Percentiles rank a stretch among this genome's conserved stretches.
Conservation (phyloP, 164 flowering plant species). For the Vitis cinerea region DNA sequence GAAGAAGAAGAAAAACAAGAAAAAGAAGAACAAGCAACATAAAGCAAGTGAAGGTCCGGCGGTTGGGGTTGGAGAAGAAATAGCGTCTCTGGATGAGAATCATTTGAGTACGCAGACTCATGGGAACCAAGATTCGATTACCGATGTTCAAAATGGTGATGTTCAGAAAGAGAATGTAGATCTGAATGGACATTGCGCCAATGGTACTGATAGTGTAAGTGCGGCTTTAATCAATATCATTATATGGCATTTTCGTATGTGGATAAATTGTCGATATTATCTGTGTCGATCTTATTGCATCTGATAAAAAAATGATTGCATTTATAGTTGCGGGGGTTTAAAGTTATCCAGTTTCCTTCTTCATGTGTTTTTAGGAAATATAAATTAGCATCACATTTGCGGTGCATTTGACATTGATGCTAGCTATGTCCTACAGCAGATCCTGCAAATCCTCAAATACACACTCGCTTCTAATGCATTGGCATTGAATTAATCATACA, state of each 20-base stretch:
- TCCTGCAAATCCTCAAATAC: too few species aligned
- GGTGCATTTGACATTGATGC: too few species aligned
- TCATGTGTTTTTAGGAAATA: too few species aligned
- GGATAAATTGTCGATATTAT: too few species aligned
- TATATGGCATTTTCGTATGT: background rate
- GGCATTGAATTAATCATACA: too few species aligned
- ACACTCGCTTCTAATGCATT: too few species aligned
- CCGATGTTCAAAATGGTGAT: slow-evolving; percentile 14
- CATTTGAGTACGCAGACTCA: slow-evolving; percentile 20
- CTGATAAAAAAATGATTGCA: too few species aligned
- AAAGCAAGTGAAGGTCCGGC: slow-evolving; percentile 26
- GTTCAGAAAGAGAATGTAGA: slow-evolving; percentile 19
- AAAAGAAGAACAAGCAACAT: slow-evolving; percentile 47
- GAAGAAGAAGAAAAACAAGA: slow-evolving; percentile 57
- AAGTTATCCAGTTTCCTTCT: too few species aligned
- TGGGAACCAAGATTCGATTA: slow-evolving; percentile 9
- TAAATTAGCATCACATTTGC: too few species aligned
- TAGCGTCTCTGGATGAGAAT: slow-evolving; percentile 18
- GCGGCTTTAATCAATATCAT: background rate
- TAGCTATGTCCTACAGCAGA: too few species aligned
- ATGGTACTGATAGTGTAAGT: slow-evolving; percentile 27
- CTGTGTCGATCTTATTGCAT: too few species aligned
- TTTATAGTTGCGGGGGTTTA: too few species aligned
- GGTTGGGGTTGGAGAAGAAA: slow-evolving; percentile 11
- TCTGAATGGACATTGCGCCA: slow-evolving; percentile 13